Evolutionary conservation across 305 asterid species (phyloP).

Genomic region (Solanum chacoense): DNA sequence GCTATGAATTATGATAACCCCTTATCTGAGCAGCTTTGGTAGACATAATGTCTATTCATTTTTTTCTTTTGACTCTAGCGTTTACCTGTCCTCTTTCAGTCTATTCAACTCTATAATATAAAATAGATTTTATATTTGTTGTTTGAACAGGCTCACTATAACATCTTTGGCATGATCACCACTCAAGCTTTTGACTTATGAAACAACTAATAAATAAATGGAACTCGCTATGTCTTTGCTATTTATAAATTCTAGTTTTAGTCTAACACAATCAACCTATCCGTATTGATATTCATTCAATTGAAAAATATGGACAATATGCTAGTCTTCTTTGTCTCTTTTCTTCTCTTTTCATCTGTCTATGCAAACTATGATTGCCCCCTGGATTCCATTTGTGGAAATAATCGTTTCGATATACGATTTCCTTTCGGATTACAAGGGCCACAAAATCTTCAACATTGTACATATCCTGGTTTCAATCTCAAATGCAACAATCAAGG

Average conservation of each 20-base stretch:
- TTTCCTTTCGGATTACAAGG: conserved; percentile 40
- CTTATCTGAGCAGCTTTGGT: background rate
- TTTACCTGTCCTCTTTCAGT: background rate
- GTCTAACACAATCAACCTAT: background rate
- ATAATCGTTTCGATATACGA: conserved; percentile 16
- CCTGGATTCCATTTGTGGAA: conserved; percentile 19
- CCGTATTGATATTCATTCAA: background rate
- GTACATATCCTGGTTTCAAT: conserved; percentile 51
- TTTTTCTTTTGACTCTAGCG: background rate
- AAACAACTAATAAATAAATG: background rate
- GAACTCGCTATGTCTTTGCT: background rate
- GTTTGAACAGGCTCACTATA: background rate
- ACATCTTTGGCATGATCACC: background rate
- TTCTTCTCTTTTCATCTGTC: conserved; percentile 14
- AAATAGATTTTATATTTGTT: background rate
- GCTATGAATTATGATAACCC: background rate
- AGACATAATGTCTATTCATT: background rate
- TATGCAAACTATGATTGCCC: conserved; percentile 23
- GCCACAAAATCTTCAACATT: conserved; percentile 12
- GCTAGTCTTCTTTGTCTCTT: conserved; percentile 11
- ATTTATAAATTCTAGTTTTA: background rate
- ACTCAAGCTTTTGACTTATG: background rate
- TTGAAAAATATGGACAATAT: conserved; percentile 31
- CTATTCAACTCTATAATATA: background rate
- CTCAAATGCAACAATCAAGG: conserved; percentile 15